Conservation (phyloP, 169 alveolate species). For the Plasmodium inui region DNA sequence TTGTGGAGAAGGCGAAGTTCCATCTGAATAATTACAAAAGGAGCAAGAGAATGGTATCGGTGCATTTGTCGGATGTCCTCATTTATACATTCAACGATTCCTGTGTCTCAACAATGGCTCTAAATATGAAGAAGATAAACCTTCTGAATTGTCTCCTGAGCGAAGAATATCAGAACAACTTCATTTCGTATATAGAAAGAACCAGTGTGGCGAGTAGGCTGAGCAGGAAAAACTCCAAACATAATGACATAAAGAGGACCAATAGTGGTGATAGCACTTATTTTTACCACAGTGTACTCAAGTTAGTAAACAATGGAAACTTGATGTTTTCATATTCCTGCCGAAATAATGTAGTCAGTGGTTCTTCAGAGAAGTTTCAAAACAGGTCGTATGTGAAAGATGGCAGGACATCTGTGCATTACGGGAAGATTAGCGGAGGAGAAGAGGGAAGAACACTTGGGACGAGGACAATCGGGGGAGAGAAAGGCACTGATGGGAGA, state of each 20-base stretch:
- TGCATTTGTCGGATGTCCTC: conserved; percentile 27
- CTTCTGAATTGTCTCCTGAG: conserved; percentile 21
- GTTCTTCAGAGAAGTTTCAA: not conserved
- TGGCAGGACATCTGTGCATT: not conserved
- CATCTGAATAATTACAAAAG: conserved; percentile 55
- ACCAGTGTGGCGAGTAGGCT: not conserved
- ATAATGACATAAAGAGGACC: conserved; percentile 7
- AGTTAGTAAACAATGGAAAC: conserved; percentile 33
- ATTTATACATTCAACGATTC: conserved; percentile 1
- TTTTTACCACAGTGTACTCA: conserved; percentile 43
- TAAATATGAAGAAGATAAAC: conserved; percentile 29
- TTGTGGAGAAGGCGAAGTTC: conserved; percentile 18
- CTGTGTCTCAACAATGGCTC: not conserved
- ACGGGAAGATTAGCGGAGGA: not conserved
- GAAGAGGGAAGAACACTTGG: not conserved
- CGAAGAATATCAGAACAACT: not conserved
- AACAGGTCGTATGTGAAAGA: not conserved
- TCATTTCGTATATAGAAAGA: not conserved
- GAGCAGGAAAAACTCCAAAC: conserved; percentile 14
- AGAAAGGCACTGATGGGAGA: not conserved
- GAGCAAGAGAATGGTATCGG: conserved; percentile 51
- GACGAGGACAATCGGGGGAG: not conserved
- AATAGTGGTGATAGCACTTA: not conserved
- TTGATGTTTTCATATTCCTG: conserved; percentile 16
- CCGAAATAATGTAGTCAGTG: not conserved